These are phyloP conservation scores for Alternaria hordeiaustralica DNA, from an alignment of 2,329 filamentous ascomycete species.

Conservation along the genomic window DNA sequence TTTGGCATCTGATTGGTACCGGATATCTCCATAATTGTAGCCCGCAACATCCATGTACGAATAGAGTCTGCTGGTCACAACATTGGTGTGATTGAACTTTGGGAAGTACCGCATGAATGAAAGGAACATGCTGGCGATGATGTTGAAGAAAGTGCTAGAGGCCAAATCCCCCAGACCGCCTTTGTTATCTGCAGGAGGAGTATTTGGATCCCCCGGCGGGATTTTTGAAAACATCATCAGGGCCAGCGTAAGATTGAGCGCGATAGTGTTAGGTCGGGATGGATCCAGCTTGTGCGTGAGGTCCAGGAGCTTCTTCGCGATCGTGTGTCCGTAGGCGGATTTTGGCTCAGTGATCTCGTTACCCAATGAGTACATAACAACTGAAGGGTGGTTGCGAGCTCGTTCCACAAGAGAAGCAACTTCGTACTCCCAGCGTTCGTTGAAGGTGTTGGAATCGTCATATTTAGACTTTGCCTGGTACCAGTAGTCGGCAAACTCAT, in stretches of 20 bases:
- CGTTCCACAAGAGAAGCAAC: background rate
- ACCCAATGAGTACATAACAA: background rate
- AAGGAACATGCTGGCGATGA: background rate
- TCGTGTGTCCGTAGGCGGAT: background rate
- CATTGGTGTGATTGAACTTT: background rate
- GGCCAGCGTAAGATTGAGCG: background rate
- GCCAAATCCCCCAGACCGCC: background rate
- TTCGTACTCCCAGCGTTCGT: background rate
- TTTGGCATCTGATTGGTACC: background rate
- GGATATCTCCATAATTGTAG: background rate
- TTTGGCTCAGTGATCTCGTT: background rate
- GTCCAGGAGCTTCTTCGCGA: background rate
- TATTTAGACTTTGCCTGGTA: background rate
- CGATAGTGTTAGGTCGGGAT: background rate
- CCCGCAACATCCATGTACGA: background rate
- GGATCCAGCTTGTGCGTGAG: background rate
- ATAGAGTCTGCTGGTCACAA: background rate
- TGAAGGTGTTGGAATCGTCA: background rate
- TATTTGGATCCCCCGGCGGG: background rate
- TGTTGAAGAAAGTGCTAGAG: background rate
- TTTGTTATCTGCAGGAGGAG: background rate
- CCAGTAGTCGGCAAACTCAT: background rate
- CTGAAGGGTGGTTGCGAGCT: background rate
- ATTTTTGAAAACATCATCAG: background rate
- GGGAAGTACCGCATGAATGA: background rate